Conservation (phyloP, 129 eudicot species). For the Flaveria brownii region DNA sequence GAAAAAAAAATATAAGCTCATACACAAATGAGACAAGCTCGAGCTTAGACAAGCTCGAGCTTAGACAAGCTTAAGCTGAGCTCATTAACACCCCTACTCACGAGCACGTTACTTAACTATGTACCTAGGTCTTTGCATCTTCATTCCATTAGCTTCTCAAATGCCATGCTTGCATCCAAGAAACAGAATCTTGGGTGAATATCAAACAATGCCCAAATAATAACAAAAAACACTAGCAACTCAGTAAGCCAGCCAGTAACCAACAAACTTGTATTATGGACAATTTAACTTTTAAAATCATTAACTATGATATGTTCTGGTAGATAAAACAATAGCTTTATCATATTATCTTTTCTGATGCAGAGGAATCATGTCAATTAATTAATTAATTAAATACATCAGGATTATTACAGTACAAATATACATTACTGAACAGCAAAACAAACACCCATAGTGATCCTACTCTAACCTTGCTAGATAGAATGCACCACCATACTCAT, state of each 20-base stretch:
- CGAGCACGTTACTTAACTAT: not conserved
- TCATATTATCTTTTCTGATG: slow-evolving; percentile 7
- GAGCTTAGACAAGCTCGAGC: no score
- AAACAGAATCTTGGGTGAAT: not conserved
- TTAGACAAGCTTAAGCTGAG: no score
- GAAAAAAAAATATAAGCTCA: no score
- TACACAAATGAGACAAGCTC: no score
- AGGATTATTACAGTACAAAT: slow-evolving; percentile 20
- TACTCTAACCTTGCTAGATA: slow-evolving; percentile 9
- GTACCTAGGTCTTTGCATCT: not conserved
- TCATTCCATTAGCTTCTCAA: not conserved
- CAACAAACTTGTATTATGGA: not conserved
- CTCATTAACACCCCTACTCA: no score
- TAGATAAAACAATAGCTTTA: not conserved
- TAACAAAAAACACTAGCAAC: no score
- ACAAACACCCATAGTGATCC: slow-evolving; percentile 5
- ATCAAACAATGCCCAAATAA: not conserved
- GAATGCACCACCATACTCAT: slow-evolving; percentile 10
- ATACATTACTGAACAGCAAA: slow-evolving; percentile 21
- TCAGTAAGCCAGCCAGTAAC: not conserved
- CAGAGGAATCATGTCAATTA: slow-evolving; percentile 13
- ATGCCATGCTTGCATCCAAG: not conserved
- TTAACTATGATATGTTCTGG: not conserved
- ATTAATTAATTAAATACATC: slow-evolving; percentile 14
- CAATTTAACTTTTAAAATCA: no score